Conservation (phyloP, 2,329 filamentous ascomycete genomes). For the Bipolaris gigantea region DNA sequence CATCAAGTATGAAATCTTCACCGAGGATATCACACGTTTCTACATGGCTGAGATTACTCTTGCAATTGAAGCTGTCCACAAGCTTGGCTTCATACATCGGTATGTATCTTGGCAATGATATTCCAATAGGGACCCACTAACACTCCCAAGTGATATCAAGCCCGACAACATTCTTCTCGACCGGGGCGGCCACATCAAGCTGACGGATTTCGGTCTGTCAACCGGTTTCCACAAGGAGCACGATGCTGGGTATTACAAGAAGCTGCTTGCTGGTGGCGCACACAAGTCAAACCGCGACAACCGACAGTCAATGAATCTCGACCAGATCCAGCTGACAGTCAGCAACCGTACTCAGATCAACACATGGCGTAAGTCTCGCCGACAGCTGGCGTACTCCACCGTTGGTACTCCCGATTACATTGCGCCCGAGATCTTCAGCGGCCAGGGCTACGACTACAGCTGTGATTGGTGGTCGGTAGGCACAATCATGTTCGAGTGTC, state of each 20-base stretch:
- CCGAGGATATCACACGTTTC: conserved; percentile 96
- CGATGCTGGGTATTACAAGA: conserved; percentile 97
- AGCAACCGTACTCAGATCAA: conserved; percentile 98
- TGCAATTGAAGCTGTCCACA: conserved; percentile 98
- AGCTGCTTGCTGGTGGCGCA: conserved; percentile 74
- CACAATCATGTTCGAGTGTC: conserved; percentile 99
- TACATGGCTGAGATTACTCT: conserved; percentile 98
- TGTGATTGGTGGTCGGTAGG: conserved; percentile 99
- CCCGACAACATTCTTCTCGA: conserved; percentile 98
- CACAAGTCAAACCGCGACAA: conserved; percentile 60
- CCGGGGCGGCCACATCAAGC: conserved; percentile 92
- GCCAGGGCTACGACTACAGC: conserved; percentile 92
- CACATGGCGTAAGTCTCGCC: conserved; percentile 94
- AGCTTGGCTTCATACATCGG: conserved; percentile 97
- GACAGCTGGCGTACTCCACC: conserved; percentile 96
- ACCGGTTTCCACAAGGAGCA: conserved; percentile 98
- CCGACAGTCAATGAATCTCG: conserved; percentile 90
- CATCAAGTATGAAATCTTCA: conserved; percentile 99
- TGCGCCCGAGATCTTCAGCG: conserved; percentile 95
- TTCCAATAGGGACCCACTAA: conserved; percentile 21
- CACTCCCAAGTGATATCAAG: conserved; percentile 81
- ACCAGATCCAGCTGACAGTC: conserved; percentile 97
- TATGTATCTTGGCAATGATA: conserved; percentile 50
- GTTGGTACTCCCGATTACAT: conserved; percentile 99
- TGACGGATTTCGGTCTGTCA: conserved; percentile 96